These are phyloP conservation scores for Bonia amplexicaulis DNA, from an alignment of 176 grass and related monocot genomes.

Conservation along the genomic window DNA sequence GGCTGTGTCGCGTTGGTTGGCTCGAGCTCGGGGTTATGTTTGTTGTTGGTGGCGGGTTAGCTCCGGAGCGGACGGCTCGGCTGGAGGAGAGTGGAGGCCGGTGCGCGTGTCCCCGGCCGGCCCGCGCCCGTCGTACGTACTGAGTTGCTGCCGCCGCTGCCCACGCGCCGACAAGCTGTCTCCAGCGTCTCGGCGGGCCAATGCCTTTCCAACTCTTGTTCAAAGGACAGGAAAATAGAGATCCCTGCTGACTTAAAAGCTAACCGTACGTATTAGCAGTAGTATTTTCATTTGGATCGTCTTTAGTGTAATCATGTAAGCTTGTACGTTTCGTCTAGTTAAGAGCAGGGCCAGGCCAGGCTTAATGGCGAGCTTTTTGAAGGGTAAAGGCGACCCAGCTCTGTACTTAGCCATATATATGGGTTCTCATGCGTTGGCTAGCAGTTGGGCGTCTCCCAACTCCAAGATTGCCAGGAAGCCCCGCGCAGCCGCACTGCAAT, in stretches of 20 bases:
- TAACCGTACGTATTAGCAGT: neutral
- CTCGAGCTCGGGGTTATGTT: neutral
- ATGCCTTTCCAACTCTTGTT: too few species aligned
- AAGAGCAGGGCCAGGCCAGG: neutral
- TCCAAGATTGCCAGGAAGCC: neutral
- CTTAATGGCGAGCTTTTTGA: neutral
- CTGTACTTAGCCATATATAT: neutral
- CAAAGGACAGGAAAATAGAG: neutral
- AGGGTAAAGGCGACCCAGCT: neutral
- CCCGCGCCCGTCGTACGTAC: neutral
- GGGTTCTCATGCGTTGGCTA: neutral
- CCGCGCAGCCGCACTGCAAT: neutral
- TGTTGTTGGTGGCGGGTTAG: neutral
- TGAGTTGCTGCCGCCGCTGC: neutral
- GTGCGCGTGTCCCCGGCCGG: conserved; percentile 14
- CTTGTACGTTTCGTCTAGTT: neutral
- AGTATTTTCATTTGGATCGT: neutral
- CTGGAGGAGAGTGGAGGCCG: conserved; percentile 16
- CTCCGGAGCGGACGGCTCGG: neutral
- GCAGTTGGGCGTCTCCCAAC: neutral
- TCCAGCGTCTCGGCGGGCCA: neutral
- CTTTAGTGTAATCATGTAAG: neutral
- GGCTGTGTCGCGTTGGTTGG: neutral
- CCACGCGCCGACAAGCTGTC: neutral
- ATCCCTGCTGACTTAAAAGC: neutral